Conservation (phyloP, 805 yeast genomes). For the Candida rishiriensis region DNA sequence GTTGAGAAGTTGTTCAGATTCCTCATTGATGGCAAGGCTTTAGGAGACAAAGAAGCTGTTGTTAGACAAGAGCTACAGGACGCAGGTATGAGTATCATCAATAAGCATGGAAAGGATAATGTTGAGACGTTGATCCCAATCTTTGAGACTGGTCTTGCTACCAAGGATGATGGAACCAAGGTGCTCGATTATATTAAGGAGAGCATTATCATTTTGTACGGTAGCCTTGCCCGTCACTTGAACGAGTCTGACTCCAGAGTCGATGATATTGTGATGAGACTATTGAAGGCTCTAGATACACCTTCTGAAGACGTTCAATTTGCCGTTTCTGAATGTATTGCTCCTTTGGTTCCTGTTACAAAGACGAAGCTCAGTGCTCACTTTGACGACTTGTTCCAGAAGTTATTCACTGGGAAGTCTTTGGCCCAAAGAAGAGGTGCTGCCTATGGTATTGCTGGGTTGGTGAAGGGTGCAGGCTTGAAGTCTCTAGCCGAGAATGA, state of each 20-base stretch:
- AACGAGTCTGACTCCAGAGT: conserved; percentile 62
- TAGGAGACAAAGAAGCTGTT: conserved; percentile 67
- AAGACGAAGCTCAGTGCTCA: conserved; percentile 46
- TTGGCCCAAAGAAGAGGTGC: conserved; percentile 78
- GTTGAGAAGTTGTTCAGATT: conserved; percentile 58
- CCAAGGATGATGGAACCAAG: conserved; percentile 42
- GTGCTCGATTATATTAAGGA: conserved; percentile 65
- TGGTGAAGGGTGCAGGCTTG: conserved; percentile 87
- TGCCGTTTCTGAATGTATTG: conserved; percentile 81
- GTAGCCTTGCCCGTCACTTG: conserved; percentile 86
- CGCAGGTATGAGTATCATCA: conserved; percentile 77
- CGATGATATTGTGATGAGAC: conserved; percentile 57
- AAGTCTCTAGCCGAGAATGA: conserved; percentile 71
- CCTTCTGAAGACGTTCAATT: conserved; percentile 89
- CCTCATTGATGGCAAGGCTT: conserved; percentile 51
- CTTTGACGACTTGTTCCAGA: conserved; percentile 54
- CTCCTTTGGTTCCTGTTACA: conserved; percentile 70
- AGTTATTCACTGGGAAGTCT: conserved; percentile 48
- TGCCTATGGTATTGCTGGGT: conserved; percentile 93
- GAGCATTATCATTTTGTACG: conserved; percentile 81
- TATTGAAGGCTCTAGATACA: conserved; percentile 71
- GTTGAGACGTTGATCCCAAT: conserved; percentile 77
- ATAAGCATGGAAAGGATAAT: conserved; percentile 55
- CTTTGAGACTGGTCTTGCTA: conserved; percentile 66
- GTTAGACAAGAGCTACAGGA: conserved; percentile 83